Base-by-base conservation (phyloP, 208 protist species). In the Crithidia bombi region DNA sequence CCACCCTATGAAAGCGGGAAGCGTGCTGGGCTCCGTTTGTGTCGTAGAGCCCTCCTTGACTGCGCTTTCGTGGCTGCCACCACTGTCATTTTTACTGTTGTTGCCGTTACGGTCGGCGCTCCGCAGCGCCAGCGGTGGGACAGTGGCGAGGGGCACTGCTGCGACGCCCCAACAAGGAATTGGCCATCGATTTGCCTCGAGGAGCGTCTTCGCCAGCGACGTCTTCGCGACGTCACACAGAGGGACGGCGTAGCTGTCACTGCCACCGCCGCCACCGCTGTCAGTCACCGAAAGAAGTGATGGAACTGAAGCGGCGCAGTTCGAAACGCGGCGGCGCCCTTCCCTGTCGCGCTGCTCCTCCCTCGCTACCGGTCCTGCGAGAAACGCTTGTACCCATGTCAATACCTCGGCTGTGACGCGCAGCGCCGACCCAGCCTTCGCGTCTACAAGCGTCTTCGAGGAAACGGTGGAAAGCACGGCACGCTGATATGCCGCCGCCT, bases 101-200 rank as follows among this genome's bases (percentile, higher is more conserved):
- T n/a, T n/a, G n/a, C n/a, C n/a, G n/a, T n/a, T n/a, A n/a, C n/a
- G n/a, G n/a, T n/a, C n/a, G n/a, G n/a, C 33, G 57, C 25, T 30
- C 43, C 51, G 65, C 38, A 67, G 39, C 12, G 59, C 36, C 47
- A 72, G 11, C 21, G 66, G 41, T n/a, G 73, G 73, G 33, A 69
- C 19, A 5, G 66, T 33, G 12, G 66, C 58, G 44, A 73, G 44
- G 7, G 73, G 59, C 52, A 69, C 46, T 17, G 65, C 49, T 6
- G 65, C 25, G 21, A 73, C 51, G 7, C n/a, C 32, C 59, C 58
- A 73, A 47, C 70, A 32, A 4, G 71, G 71, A 14, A 77, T 23
- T 10, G 71, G 71, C 64, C 71, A 77, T 35, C 14, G 28, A 41
- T 30, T 51, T 28, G 21, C 30, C 11, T 54, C 58, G 1, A 65